Conservation (phyloP, 2,329 filamentous ascomycete genomes). For the Cladosporium colombiae region DNA sequence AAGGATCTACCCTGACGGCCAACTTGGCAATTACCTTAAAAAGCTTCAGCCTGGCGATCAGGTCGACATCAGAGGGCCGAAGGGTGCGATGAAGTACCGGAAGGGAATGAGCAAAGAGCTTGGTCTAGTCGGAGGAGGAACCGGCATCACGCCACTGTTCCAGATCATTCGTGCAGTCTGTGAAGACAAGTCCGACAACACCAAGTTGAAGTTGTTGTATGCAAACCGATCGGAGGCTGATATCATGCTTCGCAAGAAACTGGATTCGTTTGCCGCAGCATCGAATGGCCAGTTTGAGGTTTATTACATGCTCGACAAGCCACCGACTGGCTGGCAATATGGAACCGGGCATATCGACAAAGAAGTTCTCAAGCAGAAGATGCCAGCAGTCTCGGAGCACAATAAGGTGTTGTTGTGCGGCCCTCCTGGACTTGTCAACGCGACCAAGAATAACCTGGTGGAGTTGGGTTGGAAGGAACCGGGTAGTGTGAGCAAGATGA, state of each 20-base stretch:
- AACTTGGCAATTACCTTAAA: slow-evolving; percentile 48
- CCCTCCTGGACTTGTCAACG: slow-evolving; percentile 61
- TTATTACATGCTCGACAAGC: slow-evolving; percentile 56
- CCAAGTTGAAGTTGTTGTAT: slow-evolving; percentile 59
- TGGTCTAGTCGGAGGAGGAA: slow-evolving; percentile 57
- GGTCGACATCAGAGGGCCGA: slow-evolving; percentile 56
- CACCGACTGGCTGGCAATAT: slow-evolving; percentile 50
- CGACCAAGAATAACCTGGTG: slow-evolving; percentile 50
- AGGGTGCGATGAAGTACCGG: slow-evolving; percentile 57
- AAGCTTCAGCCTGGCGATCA: slow-evolving; percentile 51
- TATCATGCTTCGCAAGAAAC: slow-evolving; percentile 58
- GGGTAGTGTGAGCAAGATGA: slow-evolving; percentile 87
- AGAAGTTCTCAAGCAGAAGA: slow-evolving; percentile 51
- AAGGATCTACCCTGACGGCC: slow-evolving; percentile 54
- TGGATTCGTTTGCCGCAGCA: slow-evolving; percentile 54
- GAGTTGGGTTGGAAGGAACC: slow-evolving; percentile 82
- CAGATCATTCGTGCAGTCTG: slow-evolving; percentile 65
- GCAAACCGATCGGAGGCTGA: slow-evolving; percentile 61
- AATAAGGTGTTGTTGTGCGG: slow-evolving; percentile 62
- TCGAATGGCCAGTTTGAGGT: slow-evolving; percentile 56
- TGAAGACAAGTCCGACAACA: slow-evolving; percentile 60
- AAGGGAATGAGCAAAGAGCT: slow-evolving; percentile 47
- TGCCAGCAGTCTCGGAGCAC: slow-evolving; percentile 47
- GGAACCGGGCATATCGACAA: slow-evolving; percentile 55
- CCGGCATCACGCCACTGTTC: slow-evolving; percentile 59